Evolutionary conservation across 2,329 filamentous ascomycete genomes (phyloP), one percentile per base, ranked within the genome.

Genomic region (Moelleriella libera): DNA sequence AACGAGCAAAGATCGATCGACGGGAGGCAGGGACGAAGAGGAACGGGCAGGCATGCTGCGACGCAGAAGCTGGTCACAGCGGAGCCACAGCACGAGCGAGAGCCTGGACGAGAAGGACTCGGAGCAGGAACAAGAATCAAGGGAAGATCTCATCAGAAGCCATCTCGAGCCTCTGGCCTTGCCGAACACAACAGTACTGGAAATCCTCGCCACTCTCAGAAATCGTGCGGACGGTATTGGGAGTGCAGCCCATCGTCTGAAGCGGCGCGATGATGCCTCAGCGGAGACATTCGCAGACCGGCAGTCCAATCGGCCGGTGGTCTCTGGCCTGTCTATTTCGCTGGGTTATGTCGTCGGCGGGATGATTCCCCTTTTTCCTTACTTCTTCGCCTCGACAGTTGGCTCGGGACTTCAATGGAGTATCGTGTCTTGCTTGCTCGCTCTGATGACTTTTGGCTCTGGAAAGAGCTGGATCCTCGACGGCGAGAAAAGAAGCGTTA

Each of bases 311-410:
- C 60, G 61, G 30, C 71, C 74, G 0, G 58, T 65, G 37, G 58
- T 71, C 9, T 76, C 72, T 0, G 80, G 78, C 2, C 53, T 80
- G 8, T 81, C 75, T 0, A 76, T 83, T 41, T 74, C 78, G 0
- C 54, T 75, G 2, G 78, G 79, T 0, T 84, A 83, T 54, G 69
- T 82, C 37, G 60, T 80, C 2, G 80, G 80, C 5, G 80, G 80
- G 0, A 67, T 80, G 49, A 71, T 83, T 30, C 79, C 80, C 0
- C 62, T 83, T 9, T 60, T 78, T 29, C 80, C 80, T 0, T 83
- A 83, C 58, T 74, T 83, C 49, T 74, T 80, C 47, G 60, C 66
- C 12, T 43, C 52, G 2, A 63, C 59, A 2, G 63, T 71, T 0
- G 61, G 57, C 0, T 46, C 55, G 5, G 68, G 64, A 1, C 60